Conservation (phyloP, 208 protist genomes). For the Leishmania guyanensis region DNA sequence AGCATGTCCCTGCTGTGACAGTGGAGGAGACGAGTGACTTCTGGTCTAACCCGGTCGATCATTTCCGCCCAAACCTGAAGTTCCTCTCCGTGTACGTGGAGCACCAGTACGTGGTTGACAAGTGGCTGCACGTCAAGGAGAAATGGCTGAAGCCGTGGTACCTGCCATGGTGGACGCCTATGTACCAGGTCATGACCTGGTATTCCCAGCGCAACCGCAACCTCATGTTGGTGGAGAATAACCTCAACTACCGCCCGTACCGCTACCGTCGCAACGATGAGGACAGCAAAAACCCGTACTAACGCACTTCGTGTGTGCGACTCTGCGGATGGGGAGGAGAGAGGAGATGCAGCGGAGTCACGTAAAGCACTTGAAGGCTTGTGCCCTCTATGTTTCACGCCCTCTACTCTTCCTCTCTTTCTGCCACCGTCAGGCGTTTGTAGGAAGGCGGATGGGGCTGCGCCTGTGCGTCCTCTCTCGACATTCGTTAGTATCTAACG, state of each 20-base stretch:
- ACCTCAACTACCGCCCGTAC: conserved; percentile 92
- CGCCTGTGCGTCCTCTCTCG: neutral
- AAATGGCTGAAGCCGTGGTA: conserved; percentile 82
- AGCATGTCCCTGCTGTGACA: conserved; percentile 25
- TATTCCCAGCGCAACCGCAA: conserved; percentile 89
- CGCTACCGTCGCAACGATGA: conserved; percentile 90
- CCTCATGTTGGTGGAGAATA: conserved; percentile 90
- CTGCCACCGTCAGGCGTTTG: neutral
- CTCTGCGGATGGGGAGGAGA: neutral
- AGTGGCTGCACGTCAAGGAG: conserved; percentile 81
- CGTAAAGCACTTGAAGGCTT: neutral
- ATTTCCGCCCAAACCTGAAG: conserved; percentile 91
- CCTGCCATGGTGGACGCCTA: conserved; percentile 85
- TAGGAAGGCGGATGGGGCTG: neutral
- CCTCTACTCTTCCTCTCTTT: neutral
- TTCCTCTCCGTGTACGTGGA: conserved; percentile 88
- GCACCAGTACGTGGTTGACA: conserved; percentile 78
- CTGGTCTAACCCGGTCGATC: conserved; percentile 91
- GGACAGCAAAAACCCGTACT: conserved; percentile 91
- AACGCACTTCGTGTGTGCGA: conserved; percentile 11
- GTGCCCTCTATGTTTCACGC: neutral
- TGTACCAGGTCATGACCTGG: conserved; percentile 85
- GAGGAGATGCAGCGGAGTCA: neutral
- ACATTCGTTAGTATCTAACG: conserved; percentile 9
- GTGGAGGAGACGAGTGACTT: conserved; percentile 58